Base-by-base conservation (phyloP, 1,284 basidiomycete genomes). In the Trametes hirsuta region DNA sequence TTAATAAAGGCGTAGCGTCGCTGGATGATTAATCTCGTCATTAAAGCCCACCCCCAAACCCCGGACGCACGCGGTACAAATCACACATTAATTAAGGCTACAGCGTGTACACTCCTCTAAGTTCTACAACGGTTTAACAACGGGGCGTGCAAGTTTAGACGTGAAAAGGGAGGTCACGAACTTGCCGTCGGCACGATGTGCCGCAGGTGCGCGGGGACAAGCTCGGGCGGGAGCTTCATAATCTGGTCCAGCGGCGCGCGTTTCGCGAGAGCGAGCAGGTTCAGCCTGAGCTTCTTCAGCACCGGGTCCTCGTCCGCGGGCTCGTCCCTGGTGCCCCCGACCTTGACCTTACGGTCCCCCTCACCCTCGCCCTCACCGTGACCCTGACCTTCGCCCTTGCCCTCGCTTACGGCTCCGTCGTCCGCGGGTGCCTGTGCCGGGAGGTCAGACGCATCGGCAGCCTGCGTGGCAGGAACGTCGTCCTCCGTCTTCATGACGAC, bases 171-270 rank as follows among this genome's bases (percentile, higher is more conserved):
- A 5, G 30, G 50, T 55, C 53, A 65, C 37, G 55, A 39, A 36
- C 62, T 61, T 46, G 40, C 45, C 2, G 67, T 68, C 15, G 87
- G 87, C 11, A 90, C 84, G 61, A 84, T 82, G 63, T 80, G 78
- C 49, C 87, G 79, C 61, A 90, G 82, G 65, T 84, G 79, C 62
- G 84, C 82, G 6, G 87, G 88, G 1, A 91, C 85, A 41, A 91
- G 74, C 50, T 88, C 85, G 22, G 80, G 74, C 4, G 88, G 88
- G 42, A 91, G 71, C 41, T 78, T 78, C 18, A 86, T 86, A 58
- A 91, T 87, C 61, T 81, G 84, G 67, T 90, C 86, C 60, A 90
- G 71, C 4, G 90, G 90, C 10, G 88, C 88, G 6, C 89, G 80
- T 70, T 90, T 90, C 54, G 87, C 86, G 25, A 91, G 77, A 3